These are phyloP conservation scores for Ochetophila trinervis DNA, from an alignment of 306 rosid species.

Conservation along the genomic window DNA sequence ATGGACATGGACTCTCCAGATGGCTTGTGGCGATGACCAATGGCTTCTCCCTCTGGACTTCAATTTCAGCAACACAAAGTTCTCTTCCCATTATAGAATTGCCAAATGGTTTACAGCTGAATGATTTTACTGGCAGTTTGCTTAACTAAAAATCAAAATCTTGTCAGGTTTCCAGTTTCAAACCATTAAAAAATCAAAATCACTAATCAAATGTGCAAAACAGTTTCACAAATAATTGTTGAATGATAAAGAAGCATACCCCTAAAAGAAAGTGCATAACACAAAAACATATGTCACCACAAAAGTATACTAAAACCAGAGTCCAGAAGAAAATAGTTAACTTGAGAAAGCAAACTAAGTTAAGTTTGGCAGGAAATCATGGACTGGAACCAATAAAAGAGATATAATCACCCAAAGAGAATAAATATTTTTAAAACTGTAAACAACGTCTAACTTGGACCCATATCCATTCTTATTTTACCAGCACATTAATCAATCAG, in stretches of 20 bases:
- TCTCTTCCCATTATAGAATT: constrained; percentile 87
- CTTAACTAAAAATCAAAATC: constrained; percentile 53
- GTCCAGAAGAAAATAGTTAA: not conserved
- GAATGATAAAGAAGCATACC: not conserved
- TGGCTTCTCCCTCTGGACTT: constrained; percentile 40
- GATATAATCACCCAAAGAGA: not conserved
- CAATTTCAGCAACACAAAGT: constrained; percentile 76
- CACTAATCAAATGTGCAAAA: constrained; percentile 12
- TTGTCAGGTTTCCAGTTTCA: constrained; percentile 1
- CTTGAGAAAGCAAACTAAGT: not conserved
- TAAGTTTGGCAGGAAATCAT: not conserved
- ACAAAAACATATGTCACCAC: not conserved
- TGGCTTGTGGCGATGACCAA: constrained; percentile 86
- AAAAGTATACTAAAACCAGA: constrained; percentile 4
- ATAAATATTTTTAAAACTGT: not conserved
- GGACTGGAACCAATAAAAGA: not conserved
- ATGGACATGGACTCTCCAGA: constrained; percentile 92
- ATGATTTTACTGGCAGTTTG: constrained; percentile 71
- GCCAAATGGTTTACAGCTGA: constrained; percentile 51
- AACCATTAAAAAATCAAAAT: not conserved
- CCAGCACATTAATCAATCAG: not conserved
- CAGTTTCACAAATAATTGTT: not conserved
- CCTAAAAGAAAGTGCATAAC: not conserved
- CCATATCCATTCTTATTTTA: not conserved
- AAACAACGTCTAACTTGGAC: not conserved